These are phyloP conservation scores for Aspergillus indologenus DNA, from an alignment of 495 filamentous ascomycete species.

Conservation along the genomic window DNA sequence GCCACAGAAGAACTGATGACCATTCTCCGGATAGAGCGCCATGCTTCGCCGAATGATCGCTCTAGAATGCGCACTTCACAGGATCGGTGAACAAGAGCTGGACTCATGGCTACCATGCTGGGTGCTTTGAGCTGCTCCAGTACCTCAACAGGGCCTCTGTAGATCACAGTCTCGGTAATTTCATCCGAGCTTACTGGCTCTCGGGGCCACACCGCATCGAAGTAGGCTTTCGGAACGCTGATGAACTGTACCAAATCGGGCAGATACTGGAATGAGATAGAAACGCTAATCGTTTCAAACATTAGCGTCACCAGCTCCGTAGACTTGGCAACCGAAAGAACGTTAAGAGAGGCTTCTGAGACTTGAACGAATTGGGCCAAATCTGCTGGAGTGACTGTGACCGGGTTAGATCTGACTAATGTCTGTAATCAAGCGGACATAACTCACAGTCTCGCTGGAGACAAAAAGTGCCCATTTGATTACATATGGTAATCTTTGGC, in stretches of 20 bases:
- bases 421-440: neutral
- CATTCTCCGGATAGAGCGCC: constrained; percentile 39
- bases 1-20: constrained; percentile 40
- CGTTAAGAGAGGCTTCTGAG: constrained; percentile 16
- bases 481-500: constrained; percentile 41
- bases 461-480: constrained; percentile 41
- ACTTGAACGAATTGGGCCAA: constrained; percentile 22
- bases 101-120: constrained; percentile 34
- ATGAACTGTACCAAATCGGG: constrained; percentile 33
- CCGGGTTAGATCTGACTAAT: neutral
- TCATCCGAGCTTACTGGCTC: constrained; percentile 36
- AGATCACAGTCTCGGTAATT: constrained; percentile 36
- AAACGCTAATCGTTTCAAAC: constrained; percentile 30
- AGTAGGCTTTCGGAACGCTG: constrained; percentile 36
- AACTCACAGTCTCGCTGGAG: constrained; percentile 38
- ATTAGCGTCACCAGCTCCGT: constrained; percentile 33
- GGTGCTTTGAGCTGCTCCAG: constrained; percentile 34
- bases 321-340: constrained; percentile 19
- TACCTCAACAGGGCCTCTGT: constrained; percentile 34
- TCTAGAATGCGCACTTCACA: constrained; percentile 44
- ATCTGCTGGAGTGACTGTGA: constrained; percentile 23
- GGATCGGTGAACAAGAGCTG: constrained; percentile 28
- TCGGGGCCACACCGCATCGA: constrained; percentile 33
- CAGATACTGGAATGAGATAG: constrained; percentile 34
- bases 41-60: constrained; percentile 34